phyloP scores from a whole-genome alignment of 1,139 yeast genomes.

The Nakaseomyces kungkrabaensis region DNA sequence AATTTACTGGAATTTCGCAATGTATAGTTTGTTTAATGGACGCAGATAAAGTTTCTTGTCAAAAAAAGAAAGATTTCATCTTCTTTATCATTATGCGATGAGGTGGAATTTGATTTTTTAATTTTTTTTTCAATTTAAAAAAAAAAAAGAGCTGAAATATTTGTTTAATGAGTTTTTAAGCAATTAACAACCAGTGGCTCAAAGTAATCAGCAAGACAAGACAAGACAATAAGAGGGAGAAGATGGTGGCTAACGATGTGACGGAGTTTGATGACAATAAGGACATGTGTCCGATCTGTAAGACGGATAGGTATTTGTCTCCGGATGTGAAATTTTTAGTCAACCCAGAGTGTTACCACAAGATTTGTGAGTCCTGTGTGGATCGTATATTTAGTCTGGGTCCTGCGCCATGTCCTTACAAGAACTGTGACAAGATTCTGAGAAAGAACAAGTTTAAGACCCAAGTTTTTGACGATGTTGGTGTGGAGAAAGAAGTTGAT shows the following conservation, averaged over 20 bases:
- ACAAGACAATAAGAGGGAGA: background rate
- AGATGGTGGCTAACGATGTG: background rate
- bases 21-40: no score
- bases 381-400: constrained; percentile 89
- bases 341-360: constrained; percentile 95
- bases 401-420: constrained; percentile 95
- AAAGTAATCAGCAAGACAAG: no score
- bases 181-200: no score
- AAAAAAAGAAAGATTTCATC: no score
- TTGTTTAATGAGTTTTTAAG: no score
- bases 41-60: no score
- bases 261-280: constrained; percentile 27
- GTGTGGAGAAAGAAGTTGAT: constrained; percentile 86
- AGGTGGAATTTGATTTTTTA: no score
- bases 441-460: constrained; percentile 84
- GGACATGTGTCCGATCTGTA: constrained; percentile 97
- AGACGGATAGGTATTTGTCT: constrained; percentile 85
- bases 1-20: no score
- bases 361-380: constrained; percentile 93
- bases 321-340: constrained; percentile 89
- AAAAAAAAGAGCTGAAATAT: no score
- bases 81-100: no score
- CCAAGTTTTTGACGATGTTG: constrained; percentile 83
- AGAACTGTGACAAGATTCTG: constrained; percentile 77
- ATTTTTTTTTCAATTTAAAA: no score